A percentile compares a stretch with the other conserved stretches of the same genome.
phyloP scores from a whole-genome alignment of 768 basidiomycete genomes.

The Kwoniella sp. region DNA sequence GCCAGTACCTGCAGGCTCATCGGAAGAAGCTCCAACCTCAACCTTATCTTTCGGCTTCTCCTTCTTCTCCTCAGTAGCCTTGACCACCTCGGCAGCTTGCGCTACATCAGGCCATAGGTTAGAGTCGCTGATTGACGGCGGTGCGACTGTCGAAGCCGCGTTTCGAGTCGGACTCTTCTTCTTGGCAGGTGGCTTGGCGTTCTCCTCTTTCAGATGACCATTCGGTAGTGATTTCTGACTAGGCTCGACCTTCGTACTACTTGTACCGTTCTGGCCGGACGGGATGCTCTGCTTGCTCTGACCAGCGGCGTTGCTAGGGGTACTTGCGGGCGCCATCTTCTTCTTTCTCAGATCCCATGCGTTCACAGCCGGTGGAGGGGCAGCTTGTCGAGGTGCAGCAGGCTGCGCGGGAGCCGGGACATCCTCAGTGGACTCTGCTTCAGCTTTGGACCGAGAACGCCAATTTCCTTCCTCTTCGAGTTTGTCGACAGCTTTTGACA shows the following conservation, averaged over 20 bases:
- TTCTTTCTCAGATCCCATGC: conserved; percentile 47
- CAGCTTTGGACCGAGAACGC: conserved; percentile 19
- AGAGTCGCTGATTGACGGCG: conserved; percentile 33
- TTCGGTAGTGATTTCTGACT: conserved; percentile 9
- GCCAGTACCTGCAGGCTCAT: conserved; percentile 22
- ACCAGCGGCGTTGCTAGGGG: neutral
- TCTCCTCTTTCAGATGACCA: conserved; percentile 4
- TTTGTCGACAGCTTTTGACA: conserved; percentile 16
- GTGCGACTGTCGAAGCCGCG: conserved; percentile 16
- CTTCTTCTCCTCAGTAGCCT: conserved; percentile 37
- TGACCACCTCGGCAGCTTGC: conserved; percentile 35
- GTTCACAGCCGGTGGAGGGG: conserved; percentile 40
- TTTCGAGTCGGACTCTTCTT: conserved; percentile 22
- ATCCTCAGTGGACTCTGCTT: conserved; percentile 2
- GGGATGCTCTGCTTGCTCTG: neutral
- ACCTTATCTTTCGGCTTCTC: conserved; percentile 27
- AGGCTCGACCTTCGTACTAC: neutral
- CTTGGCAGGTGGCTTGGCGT: conserved; percentile 5
- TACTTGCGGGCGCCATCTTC: conserved; percentile 18
- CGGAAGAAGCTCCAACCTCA: conserved; percentile 26
- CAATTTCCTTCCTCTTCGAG: conserved; percentile 36
- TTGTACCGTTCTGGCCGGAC: neutral
- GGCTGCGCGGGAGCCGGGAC: conserved; percentile 6
- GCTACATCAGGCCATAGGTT: conserved; percentile 48
- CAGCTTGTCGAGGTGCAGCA: conserved; percentile 10